Evolutionary conservation across 2,329 filamentous ascomycete genomes (phyloP).

Genomic region (Pseudogymnoascus sp.): DNA sequence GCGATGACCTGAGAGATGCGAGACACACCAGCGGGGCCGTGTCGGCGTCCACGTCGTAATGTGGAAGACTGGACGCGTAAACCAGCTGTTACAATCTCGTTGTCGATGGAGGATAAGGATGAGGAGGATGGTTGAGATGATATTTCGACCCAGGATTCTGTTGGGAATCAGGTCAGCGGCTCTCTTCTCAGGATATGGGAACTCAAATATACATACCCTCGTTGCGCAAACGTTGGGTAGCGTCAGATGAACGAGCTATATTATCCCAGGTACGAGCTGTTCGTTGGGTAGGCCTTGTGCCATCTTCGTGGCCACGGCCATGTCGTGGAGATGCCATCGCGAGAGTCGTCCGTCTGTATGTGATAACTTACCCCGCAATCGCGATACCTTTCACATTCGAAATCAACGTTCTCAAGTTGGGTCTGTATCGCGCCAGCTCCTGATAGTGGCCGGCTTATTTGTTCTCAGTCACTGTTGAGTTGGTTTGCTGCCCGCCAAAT

Average conservation of each 20-base stretch:
- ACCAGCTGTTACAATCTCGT: conserved; percentile 87
- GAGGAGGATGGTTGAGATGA: conserved; percentile 89
- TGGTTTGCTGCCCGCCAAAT: background rate
- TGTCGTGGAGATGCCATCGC: conserved; percentile 1
- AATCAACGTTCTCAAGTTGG: background rate
- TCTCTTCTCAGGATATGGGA: background rate
- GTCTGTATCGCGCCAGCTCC: background rate
- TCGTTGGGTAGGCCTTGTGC: background rate
- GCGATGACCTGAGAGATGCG: conserved; percentile 33
- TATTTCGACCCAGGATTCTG: conserved; percentile 96
- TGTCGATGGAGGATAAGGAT: conserved; percentile 74
- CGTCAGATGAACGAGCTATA: conserved; percentile 1
- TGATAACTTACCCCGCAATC: conserved; percentile 5
- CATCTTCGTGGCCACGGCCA: background rate
- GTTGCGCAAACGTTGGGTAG: background rate
- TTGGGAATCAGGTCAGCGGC: conserved; percentile 21
- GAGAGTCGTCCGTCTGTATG: conserved; percentile 1
- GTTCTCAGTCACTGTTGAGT: conserved; percentile 1
- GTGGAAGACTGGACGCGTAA: conserved; percentile 64
- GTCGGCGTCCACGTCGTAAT: conserved; percentile 49
- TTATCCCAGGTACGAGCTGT: conserved; percentile 6
- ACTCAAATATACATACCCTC: background rate
- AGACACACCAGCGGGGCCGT: conserved; percentile 30
- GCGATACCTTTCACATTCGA: background rate
- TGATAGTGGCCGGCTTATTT: background rate